Evolutionary conservation across 305 asterid genomes (phyloP).

Genomic region (Solanum hybrid): DNA sequence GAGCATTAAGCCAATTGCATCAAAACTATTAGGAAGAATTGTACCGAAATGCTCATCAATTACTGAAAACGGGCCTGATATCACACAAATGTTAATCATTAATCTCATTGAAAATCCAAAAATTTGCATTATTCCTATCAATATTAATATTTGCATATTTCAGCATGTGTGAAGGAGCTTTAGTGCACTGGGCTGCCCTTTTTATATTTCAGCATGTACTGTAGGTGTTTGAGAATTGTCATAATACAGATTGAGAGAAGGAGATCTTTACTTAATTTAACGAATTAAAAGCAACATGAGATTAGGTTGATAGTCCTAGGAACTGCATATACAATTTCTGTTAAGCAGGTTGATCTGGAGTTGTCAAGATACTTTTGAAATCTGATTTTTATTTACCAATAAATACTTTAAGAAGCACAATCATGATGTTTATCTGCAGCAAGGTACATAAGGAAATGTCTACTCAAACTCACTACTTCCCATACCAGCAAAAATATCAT

Average conservation of each 20-base stretch:
- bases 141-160: neutral
- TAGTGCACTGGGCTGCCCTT: neutral
- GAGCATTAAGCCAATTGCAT: constrained; percentile 93
- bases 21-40: constrained; percentile 74
- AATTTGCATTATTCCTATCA: neutral
- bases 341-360: neutral
- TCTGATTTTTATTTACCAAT: neutral
- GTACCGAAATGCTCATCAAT: constrained; percentile 78
- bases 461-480: neutral
- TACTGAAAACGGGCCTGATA: constrained; percentile 77
- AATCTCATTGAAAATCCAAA: constrained; percentile 1
- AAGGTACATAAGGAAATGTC: neutral
- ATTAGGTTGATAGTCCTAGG: neutral
- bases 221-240: neutral
- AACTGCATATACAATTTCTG: neutral
- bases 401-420: neutral
- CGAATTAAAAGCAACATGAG: neutral
- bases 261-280: neutral
- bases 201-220: neutral
- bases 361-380: neutral
- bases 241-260: neutral
- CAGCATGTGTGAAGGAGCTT: neutral
- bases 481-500: constrained; percentile 88
- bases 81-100: constrained; percentile 15
- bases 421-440: neutral